phyloP scores from a whole-genome alignment of 495 filamentous ascomycete genomes.

The Podospora anserina region DNA sequence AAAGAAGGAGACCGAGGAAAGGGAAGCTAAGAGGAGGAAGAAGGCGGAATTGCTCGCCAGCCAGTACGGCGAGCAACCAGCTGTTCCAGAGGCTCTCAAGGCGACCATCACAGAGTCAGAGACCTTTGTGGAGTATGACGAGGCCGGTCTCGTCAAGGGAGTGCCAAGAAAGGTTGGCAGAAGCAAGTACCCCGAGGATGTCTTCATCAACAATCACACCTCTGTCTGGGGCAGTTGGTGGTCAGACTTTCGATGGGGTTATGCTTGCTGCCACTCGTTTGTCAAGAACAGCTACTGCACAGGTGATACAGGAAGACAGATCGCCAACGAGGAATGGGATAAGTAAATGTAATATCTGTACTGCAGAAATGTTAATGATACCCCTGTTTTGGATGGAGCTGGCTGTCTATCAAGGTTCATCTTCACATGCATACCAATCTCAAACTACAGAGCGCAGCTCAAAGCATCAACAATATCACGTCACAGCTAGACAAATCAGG shows the following conservation, averaged over 20 bases:
- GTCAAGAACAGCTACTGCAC: slow-evolving; percentile 98
- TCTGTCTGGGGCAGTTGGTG: slow-evolving; percentile 98
- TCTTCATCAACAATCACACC: slow-evolving; percentile 85
- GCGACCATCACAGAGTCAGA: slow-evolving; percentile 77
- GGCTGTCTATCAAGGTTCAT: not conserved
- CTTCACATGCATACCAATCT: not conserved
- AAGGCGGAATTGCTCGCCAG: slow-evolving; percentile 70
- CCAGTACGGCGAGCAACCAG: slow-evolving; percentile 77
- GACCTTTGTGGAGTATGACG: slow-evolving; percentile 92
- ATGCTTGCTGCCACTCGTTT: slow-evolving; percentile 87
- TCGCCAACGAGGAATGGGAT: slow-evolving; percentile 37
- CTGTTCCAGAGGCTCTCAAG: slow-evolving; percentile 59
- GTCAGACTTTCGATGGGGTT: slow-evolving; percentile 94
- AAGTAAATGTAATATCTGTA: slow-evolving; percentile 14
- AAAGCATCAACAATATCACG: not conserved
- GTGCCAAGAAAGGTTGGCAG: slow-evolving; percentile 69
- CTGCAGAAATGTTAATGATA: slow-evolving; percentile 26
- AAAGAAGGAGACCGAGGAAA: slow-evolving; percentile 71
- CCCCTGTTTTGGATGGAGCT: slow-evolving; percentile 15
- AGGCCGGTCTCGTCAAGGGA: slow-evolving; percentile 83
- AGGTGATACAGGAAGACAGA: slow-evolving; percentile 74
- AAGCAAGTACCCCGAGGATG: slow-evolving; percentile 88
- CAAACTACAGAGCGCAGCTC: not conserved
- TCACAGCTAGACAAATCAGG: not conserved
- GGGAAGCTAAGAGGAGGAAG: slow-evolving; percentile 61